A percentile compares a stretch with the other conserved stretches of the same genome.
phyloP scores from a whole-genome alignment of 352 stramenopile genomes.

The Salisapilia sapeloensis region DNA sequence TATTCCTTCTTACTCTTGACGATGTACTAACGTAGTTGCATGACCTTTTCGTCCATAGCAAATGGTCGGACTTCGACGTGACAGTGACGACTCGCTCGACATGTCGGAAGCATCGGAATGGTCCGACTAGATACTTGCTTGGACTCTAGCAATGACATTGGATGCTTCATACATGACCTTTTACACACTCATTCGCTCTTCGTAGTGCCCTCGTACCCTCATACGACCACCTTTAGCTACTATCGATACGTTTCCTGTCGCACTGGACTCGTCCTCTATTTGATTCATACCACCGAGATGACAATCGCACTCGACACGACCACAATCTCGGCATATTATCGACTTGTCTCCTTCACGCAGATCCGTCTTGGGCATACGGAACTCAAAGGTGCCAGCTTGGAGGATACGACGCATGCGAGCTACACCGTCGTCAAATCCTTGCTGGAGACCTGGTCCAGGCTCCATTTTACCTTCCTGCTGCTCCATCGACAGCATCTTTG shows the following conservation, averaged over 20 bases:
- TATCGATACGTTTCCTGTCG: neutral
- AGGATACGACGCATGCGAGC: conserved; percentile 28
- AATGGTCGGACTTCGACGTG: conserved; percentile 69
- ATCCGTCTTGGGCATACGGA: conserved; percentile 37
- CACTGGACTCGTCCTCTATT: conserved; percentile 2
- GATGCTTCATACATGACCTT: conserved; percentile 2
- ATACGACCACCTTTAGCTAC: conserved; percentile 6
- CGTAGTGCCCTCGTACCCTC: conserved; percentile 13
- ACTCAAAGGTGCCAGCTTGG: conserved; percentile 34
- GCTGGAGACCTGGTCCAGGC: conserved; percentile 17
- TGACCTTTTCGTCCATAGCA: conserved; percentile 20
- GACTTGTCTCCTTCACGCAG: conserved; percentile 18
- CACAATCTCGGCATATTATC: conserved; percentile 25
- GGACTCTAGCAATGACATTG: conserved; percentile 3
- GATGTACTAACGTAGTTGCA: neutral
- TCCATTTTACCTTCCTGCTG: conserved; percentile 24
- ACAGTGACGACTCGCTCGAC: conserved; percentile 55
- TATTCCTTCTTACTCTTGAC: neutral
- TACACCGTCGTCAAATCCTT: conserved; percentile 30
- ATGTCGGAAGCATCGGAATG: conserved; percentile 77
- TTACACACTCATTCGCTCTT: conserved; percentile 12
- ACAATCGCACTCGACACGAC: conserved; percentile 38
- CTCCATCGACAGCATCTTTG: conserved; percentile 4
- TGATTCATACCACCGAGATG: conserved; percentile 4
- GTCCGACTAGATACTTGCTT: conserved; percentile 47